phyloP scores from a whole-genome alignment of 2,329 filamentous ascomycete genomes.

The Neocatenulostroma microsporum region DNA sequence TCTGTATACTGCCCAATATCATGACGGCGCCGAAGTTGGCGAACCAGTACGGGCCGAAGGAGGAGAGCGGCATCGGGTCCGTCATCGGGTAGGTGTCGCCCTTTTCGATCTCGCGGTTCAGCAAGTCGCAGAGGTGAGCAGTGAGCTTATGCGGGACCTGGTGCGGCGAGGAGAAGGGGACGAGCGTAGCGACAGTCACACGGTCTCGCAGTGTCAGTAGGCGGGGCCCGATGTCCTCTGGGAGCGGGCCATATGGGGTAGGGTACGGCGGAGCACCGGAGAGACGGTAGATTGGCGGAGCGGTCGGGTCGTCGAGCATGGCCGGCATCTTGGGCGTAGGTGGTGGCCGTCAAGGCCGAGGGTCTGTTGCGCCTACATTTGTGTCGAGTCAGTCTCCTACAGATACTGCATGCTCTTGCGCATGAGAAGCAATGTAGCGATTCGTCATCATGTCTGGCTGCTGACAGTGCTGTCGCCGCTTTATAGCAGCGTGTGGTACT shows the following conservation, averaged over 20 bases:
- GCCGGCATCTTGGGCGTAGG: slow-evolving; percentile 54
- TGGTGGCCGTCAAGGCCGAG: slow-evolving; percentile 24
- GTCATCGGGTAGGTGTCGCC: slow-evolving; percentile 90
- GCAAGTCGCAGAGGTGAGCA: slow-evolving; percentile 69
- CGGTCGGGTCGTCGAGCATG: slow-evolving; percentile 67
- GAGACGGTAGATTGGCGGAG: slow-evolving; percentile 61
- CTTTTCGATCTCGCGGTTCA: slow-evolving; percentile 85
- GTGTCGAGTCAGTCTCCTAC: too few species aligned
- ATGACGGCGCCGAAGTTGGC: slow-evolving; percentile 84
- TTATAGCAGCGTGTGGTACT: too few species aligned
- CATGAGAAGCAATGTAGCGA: too few species aligned
- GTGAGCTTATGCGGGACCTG: slow-evolving; percentile 70
- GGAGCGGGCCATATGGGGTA: slow-evolving; percentile 55
- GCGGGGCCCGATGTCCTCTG: slow-evolving; percentile 60
- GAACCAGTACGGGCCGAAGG: slow-evolving; percentile 81
- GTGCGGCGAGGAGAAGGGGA: slow-evolving; percentile 69
- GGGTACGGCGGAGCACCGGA: slow-evolving; percentile 61
- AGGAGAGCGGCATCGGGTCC: slow-evolving; percentile 63
- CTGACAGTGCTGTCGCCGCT: too few species aligned
- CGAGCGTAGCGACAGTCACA: slow-evolving; percentile 72
- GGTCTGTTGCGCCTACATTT: too few species aligned
- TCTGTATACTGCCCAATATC: slow-evolving; percentile 67
- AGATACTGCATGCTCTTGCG: too few species aligned
- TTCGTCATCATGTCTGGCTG: too few species aligned
- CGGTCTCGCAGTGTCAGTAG: slow-evolving; percentile 78